Evolutionary conservation across 2,329 filamentous ascomycete species (phyloP).

Genomic region (Eurotiales sp.): DNA sequence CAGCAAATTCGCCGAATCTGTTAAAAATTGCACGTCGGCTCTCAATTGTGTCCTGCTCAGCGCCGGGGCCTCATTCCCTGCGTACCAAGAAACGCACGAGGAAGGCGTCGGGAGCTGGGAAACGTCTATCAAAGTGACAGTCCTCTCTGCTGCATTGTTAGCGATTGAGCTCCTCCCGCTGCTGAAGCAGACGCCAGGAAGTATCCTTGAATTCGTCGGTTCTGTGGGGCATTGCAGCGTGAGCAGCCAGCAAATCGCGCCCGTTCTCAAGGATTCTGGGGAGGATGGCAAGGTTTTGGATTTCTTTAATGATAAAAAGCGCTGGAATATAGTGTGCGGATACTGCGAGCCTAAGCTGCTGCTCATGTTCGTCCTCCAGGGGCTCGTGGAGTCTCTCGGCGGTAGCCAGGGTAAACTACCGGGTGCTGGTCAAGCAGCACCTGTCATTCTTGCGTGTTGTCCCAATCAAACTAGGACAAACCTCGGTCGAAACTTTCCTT

Average conservation of each 20-base stretch:
- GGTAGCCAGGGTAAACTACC: slow-evolving; percentile 2
- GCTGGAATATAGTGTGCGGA: background rate
- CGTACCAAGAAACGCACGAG: background rate
- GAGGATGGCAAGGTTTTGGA: background rate
- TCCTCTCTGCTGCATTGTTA: slow-evolving; percentile 11
- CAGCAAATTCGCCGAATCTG: slow-evolving; percentile 7
- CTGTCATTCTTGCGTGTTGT: slow-evolving; percentile 10
- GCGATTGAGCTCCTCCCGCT: slow-evolving; percentile 11
- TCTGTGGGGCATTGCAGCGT: slow-evolving; percentile 6
- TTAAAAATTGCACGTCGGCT: slow-evolving; percentile 3
- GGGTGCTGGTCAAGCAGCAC: background rate
- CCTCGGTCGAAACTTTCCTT: slow-evolving; percentile 5
- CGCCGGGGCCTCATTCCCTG: slow-evolving; percentile 3
- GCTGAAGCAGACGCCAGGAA: slow-evolving; percentile 2
- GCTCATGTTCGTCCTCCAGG: slow-evolving; percentile 14
- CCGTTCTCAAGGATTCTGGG: background rate
- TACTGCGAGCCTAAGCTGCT: slow-evolving; percentile 12
- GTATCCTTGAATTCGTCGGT: slow-evolving; percentile 11
- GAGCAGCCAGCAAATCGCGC: slow-evolving; percentile 6
- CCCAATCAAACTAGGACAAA: slow-evolving; percentile 10
- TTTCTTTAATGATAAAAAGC: slow-evolving; percentile 3
- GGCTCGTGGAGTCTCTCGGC: slow-evolving; percentile 10
- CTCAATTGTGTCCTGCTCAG: slow-evolving; percentile 13
- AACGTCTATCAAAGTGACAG: slow-evolving; percentile 9
- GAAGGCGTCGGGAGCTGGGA: slow-evolving; percentile 8